These are phyloP conservation scores for Ogataea glucozyma DNA, from an alignment of 805 yeast species.

Conservation along the genomic window DNA sequence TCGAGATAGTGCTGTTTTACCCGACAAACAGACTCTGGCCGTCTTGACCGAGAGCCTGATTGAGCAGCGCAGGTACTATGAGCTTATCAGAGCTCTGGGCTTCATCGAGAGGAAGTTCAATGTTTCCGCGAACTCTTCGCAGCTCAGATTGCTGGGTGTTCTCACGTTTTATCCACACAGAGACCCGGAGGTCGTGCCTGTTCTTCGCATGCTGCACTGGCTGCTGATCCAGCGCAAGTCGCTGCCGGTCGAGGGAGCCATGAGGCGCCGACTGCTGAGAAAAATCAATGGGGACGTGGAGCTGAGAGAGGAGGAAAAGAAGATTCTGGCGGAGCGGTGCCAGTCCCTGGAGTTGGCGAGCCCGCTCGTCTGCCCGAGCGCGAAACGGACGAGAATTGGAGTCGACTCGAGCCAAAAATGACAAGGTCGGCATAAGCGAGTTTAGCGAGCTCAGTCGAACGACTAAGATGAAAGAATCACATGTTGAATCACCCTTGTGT, in stretches of 20 bases:
- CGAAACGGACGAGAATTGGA: too few species aligned
- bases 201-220: constrained; percentile 6
- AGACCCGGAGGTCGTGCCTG: constrained; percentile 1
- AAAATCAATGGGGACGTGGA: not conserved
- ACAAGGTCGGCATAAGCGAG: too few species aligned
- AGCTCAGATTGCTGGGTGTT: constrained; percentile 3
- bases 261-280: not conserved
- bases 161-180: not conserved
- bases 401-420: too few species aligned
- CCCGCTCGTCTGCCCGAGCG: too few species aligned
- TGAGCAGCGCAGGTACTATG: constrained; percentile 6
- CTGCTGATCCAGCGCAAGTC: not conserved
- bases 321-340: not conserved
- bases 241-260: not conserved
- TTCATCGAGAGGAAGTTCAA: constrained; percentile 5
- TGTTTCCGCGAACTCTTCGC: constrained; percentile 1
- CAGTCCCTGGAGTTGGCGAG: too few species aligned
- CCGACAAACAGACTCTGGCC: constrained; percentile 8
- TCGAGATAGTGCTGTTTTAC: not conserved
- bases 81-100: constrained; percentile 8
- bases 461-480: too few species aligned
- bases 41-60: constrained; percentile 9
- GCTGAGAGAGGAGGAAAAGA: not conserved
- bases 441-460: too few species aligned
- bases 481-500: too few species aligned